phyloP scores from a whole-genome alignment of 495 filamentous ascomycete species.

The Hypomontagnella monticulosa region DNA sequence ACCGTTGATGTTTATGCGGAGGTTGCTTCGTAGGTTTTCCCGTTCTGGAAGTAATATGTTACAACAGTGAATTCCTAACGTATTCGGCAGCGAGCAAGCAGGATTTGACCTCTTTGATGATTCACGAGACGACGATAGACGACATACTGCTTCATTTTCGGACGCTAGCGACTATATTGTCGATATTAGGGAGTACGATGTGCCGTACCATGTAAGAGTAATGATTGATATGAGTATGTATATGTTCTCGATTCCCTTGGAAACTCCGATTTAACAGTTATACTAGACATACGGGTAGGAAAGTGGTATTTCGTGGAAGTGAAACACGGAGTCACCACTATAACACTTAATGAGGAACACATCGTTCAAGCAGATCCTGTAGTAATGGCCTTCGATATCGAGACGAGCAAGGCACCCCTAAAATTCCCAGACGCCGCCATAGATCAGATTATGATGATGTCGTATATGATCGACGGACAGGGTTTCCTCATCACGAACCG shows the following conservation, averaged over 20 bases:
- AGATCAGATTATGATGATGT: slow-evolving; percentile 99
- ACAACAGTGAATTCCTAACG: slow-evolving; percentile 36
- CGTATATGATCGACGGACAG: slow-evolving; percentile 99
- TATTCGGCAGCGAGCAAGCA: slow-evolving; percentile 71
- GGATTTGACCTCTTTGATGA: slow-evolving; percentile 97
- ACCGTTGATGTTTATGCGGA: slow-evolving; percentile 99
- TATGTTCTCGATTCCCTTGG: background rate
- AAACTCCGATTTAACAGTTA: slow-evolving; percentile 35
- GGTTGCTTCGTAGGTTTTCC: slow-evolving; percentile 77
- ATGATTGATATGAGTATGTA: slow-evolving; percentile 88
- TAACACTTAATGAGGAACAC: slow-evolving; percentile 88
- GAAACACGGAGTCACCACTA: slow-evolving; percentile 84
- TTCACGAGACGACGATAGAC: slow-evolving; percentile 83
- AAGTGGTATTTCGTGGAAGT: slow-evolving; percentile 98
- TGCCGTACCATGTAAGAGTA: slow-evolving; percentile 98
- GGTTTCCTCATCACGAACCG: slow-evolving; percentile 98
- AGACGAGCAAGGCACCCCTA: slow-evolving; percentile 93
- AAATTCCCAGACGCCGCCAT: slow-evolving; percentile 97
- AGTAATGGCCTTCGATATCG: slow-evolving; percentile 97
- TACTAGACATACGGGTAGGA: slow-evolving; percentile 87
- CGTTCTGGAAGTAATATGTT: background rate
- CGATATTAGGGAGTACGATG: slow-evolving; percentile 99
- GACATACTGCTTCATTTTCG: slow-evolving; percentile 76
- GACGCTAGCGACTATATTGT: slow-evolving; percentile 98
- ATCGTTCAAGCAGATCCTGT: slow-evolving; percentile 91